Base-by-base conservation (phyloP, 768 basidiomycete species). In the Lactarius hengduanensis region DNA sequence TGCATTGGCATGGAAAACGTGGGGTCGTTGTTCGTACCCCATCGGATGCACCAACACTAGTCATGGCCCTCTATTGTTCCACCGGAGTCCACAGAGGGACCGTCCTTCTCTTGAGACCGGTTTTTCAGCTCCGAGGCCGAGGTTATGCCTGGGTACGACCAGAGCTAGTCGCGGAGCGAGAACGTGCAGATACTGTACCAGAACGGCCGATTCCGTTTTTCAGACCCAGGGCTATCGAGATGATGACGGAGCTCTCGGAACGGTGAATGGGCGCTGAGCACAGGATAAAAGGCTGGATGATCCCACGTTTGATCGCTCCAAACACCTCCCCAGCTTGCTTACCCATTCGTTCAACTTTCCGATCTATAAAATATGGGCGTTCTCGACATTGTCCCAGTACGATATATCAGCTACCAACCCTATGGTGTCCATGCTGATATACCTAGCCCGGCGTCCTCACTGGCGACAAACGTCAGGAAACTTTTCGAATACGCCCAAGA, bases 401-500 rank as follows among this genome's bases (percentile, higher is more conserved):
- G 90, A 36, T 30, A 38, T 53, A n/a, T 4, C 22, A 22, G 13
- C 47, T 26, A 2, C n/a, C 53, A 8, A 54, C 6, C 59, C 18
- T 2, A 26, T 38, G 18, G 13, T 15, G 28, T 67, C 63, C 59
- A 55, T 61, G 16, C 41, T 63, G 3, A 61, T 56, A 26, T 13
- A 15, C 30, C 54, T 73, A 96, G 95, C 83, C 94, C 77, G 96
- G 96, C 70, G 96, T 99, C 68, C 79, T 99, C 76, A 96, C 94
- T 67, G 96, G 96, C 77, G 91, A 96, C 72, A 86, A n/a, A 98
- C 76, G 91, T 94, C 73, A 88, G 94, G 79, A 96, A 95, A 78
- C 79, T 99, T 75, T 96, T 98, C 76, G 88, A 96, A 72, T 97
- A 96, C 77, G 96, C 96, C 55, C 91, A 90, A 73, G 85, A 88